phyloP scores from a whole-genome alignment of 495 filamentous ascomycete genomes.

The Aspergillus coremiiformis region DNA sequence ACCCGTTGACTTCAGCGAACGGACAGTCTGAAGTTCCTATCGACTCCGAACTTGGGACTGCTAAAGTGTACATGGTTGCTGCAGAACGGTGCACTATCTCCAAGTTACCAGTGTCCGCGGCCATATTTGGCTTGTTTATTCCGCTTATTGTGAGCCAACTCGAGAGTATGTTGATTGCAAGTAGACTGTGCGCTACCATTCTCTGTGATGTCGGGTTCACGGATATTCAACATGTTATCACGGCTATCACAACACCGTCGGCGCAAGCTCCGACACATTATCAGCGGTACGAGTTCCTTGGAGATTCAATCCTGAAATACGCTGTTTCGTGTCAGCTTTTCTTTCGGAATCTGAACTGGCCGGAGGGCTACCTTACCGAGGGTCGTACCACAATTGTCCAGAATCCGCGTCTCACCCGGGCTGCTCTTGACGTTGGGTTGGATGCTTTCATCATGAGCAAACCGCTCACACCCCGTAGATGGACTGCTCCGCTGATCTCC shows the following conservation, averaged over 20 bases:
- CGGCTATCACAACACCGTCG: conserved; percentile 62
- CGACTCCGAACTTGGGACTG: conserved; percentile 6
- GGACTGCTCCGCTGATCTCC: conserved; percentile 58
- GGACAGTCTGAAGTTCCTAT: not conserved
- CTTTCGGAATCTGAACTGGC: conserved; percentile 59
- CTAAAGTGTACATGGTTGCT: conserved; percentile 19
- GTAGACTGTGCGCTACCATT: conserved; percentile 52
- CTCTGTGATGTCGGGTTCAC: conserved; percentile 49
- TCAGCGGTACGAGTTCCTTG: conserved; percentile 82
- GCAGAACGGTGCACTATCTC: conserved; percentile 38
- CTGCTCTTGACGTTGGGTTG: conserved; percentile 55
- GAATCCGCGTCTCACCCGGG: conserved; percentile 60
- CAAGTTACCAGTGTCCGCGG: conserved; percentile 50
- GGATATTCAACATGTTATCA: conserved; percentile 52
- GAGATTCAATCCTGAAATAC: conserved; percentile 80
- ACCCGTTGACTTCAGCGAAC: conserved; percentile 11
- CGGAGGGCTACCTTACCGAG: conserved; percentile 69
- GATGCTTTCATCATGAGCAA: conserved; percentile 68
- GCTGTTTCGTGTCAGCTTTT: conserved; percentile 60
- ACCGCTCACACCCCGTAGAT: conserved; percentile 60
- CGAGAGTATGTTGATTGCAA: conserved; percentile 56
- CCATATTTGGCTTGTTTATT: conserved; percentile 62
- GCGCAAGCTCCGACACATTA: conserved; percentile 62
- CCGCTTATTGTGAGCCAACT: conserved; percentile 68
- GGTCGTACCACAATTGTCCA: conserved; percentile 63